Evolutionary conservation across 345 rosid genomes (phyloP), one percentile per base, ranked within the genome.

Genomic region (Orychophragmus violaceus): DNA sequence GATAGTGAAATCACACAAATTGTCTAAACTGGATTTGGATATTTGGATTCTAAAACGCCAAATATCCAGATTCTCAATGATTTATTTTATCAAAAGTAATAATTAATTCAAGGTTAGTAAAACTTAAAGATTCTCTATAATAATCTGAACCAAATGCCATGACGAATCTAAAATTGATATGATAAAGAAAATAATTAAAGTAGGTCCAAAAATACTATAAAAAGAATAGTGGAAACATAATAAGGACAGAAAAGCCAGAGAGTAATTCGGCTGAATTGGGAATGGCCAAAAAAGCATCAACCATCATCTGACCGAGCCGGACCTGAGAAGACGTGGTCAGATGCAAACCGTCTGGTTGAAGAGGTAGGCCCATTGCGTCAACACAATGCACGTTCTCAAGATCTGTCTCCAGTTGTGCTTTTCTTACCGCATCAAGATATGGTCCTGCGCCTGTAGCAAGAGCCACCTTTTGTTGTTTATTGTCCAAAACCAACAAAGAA

Each of bases 321-420:
- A 86, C 94, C 80, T 88, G 89, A 25, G 89, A 64, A 4, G 72
- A 58, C 30, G 96, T 81, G n/a, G 96, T 78, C 21, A 93, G 84
- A 72, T 93, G 98, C 59, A 88, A 82, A 53, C 78, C 72, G 49
- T 85, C 97, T 1, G 85, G 87, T 64, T 81, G 83, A 1, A 93
- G 84, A 3, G 79, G 80, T 46, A 88, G 77, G 10, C 96, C 96
- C 82, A 74, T 82, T 17, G 94, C 94, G 23, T 86, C 97, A 18
- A 88, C 87, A 45, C 84, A 74, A 16, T 70, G 67, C 76, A 88
- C 86, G 28, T 93, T 85, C 13, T 68, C 76, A 5, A 85, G 53
- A 18, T 66, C 72, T 17, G 79, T 72, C 24, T 67, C 72, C 6
- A 86, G 42, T 58, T 90, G 97, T 8, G 85, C 89, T 74, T 80